phyloP scores from a whole-genome alignment of 1,284 basidiomycete genomes.

The Malassezia psittaci region DNA sequence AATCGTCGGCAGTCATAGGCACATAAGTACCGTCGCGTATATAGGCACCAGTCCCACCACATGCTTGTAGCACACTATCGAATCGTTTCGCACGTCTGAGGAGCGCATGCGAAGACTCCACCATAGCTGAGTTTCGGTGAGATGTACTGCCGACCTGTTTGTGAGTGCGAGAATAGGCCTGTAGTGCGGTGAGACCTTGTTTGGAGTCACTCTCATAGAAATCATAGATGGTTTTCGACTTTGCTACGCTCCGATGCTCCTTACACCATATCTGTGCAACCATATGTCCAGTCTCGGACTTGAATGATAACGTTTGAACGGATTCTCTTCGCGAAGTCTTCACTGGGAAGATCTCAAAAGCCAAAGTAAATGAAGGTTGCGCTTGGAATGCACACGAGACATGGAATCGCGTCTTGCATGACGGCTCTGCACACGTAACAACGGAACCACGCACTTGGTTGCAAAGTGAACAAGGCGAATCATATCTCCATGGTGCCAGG shows the following conservation, averaged over 20 bases:
- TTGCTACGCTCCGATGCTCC: slow-evolving; percentile 59
- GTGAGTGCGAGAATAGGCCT: slow-evolving; percentile 70
- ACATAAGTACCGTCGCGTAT: not conserved
- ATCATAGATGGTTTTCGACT: slow-evolving; percentile 62
- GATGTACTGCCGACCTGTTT: slow-evolving; percentile 56
- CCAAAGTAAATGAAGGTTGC: slow-evolving; percentile 61
- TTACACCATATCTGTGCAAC: slow-evolving; percentile 69
- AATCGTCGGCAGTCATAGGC: not conserved
- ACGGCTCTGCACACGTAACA: slow-evolving; percentile 62
- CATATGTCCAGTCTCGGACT: slow-evolving; percentile 74
- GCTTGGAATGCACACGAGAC: slow-evolving; percentile 77
- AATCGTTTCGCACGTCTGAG: slow-evolving; percentile 31
- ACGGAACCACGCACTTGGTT: slow-evolving; percentile 63
- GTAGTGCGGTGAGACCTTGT: slow-evolving; percentile 70
- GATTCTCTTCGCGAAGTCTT: slow-evolving; percentile 47
- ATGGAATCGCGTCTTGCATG: slow-evolving; percentile 68
- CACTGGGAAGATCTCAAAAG: slow-evolving; percentile 77
- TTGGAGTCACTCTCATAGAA: slow-evolving; percentile 70
- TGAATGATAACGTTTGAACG: slow-evolving; percentile 65
- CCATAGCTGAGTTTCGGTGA: slow-evolving; percentile 10
- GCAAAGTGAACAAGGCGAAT: slow-evolving; percentile 52
- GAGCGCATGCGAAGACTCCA: slow-evolving; percentile 30
- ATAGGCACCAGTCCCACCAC: slow-evolving; percentile 5
- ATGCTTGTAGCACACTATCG: slow-evolving; percentile 14
- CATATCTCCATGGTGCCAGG: slow-evolving; percentile 52